A percentile compares a stretch with the other conserved stretches of the same genome.
These are phyloP conservation scores for Cryptosporidium parvum DNA, from an alignment of 169 alveolate species.

Conservation along the genomic window DNA sequence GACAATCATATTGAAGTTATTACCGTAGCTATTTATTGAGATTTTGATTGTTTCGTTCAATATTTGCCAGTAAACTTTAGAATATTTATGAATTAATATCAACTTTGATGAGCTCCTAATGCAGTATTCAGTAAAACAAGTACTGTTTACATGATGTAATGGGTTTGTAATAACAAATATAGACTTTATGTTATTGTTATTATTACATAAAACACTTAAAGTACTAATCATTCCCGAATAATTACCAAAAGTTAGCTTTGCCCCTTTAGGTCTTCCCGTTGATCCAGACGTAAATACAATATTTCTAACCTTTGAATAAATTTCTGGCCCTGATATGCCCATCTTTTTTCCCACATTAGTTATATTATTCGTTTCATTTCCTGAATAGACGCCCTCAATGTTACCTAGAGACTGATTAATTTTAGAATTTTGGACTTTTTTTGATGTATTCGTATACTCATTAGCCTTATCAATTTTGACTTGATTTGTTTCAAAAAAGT, in stretches of 20 bases:
- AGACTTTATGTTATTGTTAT: background rate
- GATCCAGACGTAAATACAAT: constrained; percentile 80
- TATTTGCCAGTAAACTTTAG: constrained; percentile 34
- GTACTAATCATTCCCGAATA: constrained; percentile 12
- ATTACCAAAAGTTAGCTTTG: constrained; percentile 50
- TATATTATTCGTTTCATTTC: background rate
- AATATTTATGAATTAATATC: constrained; percentile 40
- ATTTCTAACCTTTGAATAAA: constrained; percentile 7
- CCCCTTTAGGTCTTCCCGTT: constrained; percentile 80
- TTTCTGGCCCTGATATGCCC: background rate
- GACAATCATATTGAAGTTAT: constrained; percentile 11
- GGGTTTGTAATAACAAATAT: constrained; percentile 79
- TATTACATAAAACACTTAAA: constrained; percentile 2
- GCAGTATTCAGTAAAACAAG: constrained; percentile 76
- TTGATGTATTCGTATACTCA: background rate
- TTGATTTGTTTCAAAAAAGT: background rate
- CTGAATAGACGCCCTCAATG: background rate
- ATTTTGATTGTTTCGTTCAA: constrained; percentile 8
- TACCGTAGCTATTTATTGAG: background rate
- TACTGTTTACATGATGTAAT: constrained; percentile 79
- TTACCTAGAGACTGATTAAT: background rate
- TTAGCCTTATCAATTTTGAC: background rate
- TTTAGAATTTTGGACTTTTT: background rate
- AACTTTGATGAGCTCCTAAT: constrained; percentile 43
- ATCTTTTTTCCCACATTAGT: background rate